Conservation (phyloP, 805 yeast genomes). For the Suhomyces canberraensis region DNA sequence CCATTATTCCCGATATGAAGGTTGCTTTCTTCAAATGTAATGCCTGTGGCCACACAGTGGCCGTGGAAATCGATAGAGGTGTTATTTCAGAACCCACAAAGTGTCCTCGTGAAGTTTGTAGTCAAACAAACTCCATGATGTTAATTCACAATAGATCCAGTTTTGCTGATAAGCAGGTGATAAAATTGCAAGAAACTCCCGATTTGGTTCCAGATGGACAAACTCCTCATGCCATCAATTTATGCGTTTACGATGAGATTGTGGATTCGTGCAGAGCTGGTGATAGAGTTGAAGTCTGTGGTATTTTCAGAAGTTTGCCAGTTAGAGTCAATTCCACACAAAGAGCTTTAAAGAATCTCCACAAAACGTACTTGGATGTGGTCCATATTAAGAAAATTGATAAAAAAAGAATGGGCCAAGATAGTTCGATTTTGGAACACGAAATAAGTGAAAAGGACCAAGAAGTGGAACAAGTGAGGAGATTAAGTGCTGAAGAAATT, state of each 20-base stretch:
- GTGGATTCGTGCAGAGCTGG: conserved; percentile 96
- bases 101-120: conserved; percentile 89
- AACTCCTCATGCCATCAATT: conserved; percentile 93
- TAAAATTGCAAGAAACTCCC: conserved; percentile 92
- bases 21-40: conserved; percentile 93
- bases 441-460: conserved; percentile 58
- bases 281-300: conserved; percentile 93
- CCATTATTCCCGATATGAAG: conserved; percentile 96
- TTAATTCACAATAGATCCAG: conserved; percentile 87
- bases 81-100: conserved; percentile 87
- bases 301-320: conserved; percentile 89
- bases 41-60: conserved; percentile 89
- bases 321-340: conserved; percentile 84
- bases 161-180: conserved; percentile 93
- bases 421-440: conserved; percentile 57
- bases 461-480: conserved; percentile 75
- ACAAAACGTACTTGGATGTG: conserved; percentile 91
- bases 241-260: conserved; percentile 92
- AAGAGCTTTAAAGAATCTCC: conserved; percentile 76
- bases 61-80: conserved; percentile 92
- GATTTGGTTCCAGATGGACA: conserved; percentile 97
- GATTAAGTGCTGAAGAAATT: conserved; percentile 66
- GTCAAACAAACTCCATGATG: conserved; percentile 81
- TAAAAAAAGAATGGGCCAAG: conserved; percentile 75
- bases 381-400: conserved; percentile 89